These are phyloP conservation scores for Colletotrichum siamense DNA, from an alignment of 2,329 filamentous ascomycete species.

Conservation along the genomic window DNA sequence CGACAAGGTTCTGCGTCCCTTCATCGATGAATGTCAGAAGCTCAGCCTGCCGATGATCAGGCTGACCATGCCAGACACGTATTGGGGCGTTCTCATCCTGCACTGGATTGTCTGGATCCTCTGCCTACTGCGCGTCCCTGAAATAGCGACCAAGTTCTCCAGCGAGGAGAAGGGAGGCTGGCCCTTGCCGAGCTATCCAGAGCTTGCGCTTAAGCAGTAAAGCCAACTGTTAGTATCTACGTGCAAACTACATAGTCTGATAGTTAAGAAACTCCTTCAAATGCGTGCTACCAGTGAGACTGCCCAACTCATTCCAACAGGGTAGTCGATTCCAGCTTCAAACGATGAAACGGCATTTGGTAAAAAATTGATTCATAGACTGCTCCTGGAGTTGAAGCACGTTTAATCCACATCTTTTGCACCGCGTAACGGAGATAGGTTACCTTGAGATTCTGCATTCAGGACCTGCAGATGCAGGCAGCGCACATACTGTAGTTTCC, in stretches of 20 bases:
- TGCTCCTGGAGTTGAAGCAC: neutral
- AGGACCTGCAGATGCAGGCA: neutral
- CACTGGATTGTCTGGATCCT: conserved; percentile 12
- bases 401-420: neutral
- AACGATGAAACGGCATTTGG: neutral
- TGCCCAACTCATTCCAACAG: neutral
- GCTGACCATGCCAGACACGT: neutral
- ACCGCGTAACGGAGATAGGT: accelerated
- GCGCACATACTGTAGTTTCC: neutral
- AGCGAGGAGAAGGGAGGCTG: neutral
- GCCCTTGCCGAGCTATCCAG: neutral
- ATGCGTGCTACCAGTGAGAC: neutral
- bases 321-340: neutral
- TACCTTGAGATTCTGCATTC: neutral
- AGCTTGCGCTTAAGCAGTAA: neutral
- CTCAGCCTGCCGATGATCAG: neutral
- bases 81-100: neutral
- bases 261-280: neutral
- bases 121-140: neutral
- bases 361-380: neutral
- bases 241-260: too few relatives aligned
- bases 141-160: neutral
- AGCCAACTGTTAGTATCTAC: neutral
- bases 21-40: conserved; percentile 5
- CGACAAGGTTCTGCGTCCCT: conserved; percentile 8